phyloP scores from a whole-genome alignment of 1,284 basidiomycete species.

The Heterobasidion parviporum region DNA sequence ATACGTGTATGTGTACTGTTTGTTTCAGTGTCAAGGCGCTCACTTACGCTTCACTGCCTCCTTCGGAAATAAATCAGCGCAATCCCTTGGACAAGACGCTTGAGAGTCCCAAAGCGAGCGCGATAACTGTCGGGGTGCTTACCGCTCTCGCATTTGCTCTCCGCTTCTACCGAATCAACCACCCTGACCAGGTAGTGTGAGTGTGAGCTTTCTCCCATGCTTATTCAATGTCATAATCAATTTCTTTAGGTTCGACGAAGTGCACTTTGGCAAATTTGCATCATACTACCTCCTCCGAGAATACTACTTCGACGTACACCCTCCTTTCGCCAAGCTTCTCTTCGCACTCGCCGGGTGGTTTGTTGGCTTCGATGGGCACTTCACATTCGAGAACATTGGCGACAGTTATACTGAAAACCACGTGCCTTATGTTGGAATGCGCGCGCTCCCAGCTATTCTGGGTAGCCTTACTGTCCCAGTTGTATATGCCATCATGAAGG shows the following conservation, averaged over 20 bases:
- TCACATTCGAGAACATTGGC: conserved; percentile 92
- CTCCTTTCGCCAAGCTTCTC: conserved; percentile 90
- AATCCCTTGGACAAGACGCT: conserved; percentile 52
- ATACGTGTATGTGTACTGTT: neutral
- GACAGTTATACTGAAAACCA: conserved; percentile 83
- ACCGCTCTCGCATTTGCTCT: conserved; percentile 73
- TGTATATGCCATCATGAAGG: conserved; percentile 96
- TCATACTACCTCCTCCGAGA: conserved; percentile 84
- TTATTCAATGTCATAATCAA: conserved; percentile 1
- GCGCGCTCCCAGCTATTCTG: conserved; percentile 85
- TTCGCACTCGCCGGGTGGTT: conserved; percentile 93
- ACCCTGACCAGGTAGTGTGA: conserved; percentile 92
- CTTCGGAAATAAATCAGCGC: conserved; percentile 22
- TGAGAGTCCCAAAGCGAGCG: conserved; percentile 52
- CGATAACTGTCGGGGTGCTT: conserved; percentile 49
- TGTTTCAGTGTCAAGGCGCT: neutral
- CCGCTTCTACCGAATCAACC: conserved; percentile 90
- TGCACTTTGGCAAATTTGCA: conserved; percentile 95
- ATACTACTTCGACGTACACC: conserved; percentile 99
- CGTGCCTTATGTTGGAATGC: conserved; percentile 93
- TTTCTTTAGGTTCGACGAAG: conserved; percentile 80
- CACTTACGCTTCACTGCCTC: no score
- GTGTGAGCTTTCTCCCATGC: conserved; percentile 22
- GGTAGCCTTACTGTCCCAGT: conserved; percentile 87
- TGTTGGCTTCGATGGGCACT: conserved; percentile 92